phyloP scores from a whole-genome alignment of 805 yeast genomes.

The Yarrowia sp. region DNA sequence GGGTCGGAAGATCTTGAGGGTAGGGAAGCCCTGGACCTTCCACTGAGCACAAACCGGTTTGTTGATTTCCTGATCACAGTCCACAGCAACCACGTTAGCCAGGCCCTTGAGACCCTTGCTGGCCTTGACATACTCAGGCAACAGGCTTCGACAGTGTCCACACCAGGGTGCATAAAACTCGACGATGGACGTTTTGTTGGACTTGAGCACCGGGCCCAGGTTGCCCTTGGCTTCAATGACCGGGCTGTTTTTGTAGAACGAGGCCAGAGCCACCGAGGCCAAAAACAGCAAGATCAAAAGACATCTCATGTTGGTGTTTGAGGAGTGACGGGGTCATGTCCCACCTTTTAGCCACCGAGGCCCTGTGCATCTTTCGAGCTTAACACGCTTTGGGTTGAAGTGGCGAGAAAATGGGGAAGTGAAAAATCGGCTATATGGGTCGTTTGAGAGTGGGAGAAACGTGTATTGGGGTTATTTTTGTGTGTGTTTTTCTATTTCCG shows the following conservation, averaged over 20 bases:
- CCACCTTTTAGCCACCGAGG: neutral
- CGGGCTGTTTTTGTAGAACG: conserved; percentile 25
- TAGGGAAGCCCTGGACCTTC: conserved; percentile 77
- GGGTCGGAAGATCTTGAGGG: conserved; percentile 78
- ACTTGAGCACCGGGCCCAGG: conserved; percentile 24
- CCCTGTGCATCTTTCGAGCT: neutral
- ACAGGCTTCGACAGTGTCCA: conserved; percentile 78
- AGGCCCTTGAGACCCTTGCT: conserved; percentile 54
- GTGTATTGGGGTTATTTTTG: no score
- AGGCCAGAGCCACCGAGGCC: conserved; percentile 24
- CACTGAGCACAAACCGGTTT: conserved; percentile 65
- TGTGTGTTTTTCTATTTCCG: neutral
- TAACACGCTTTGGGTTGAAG: conserved; percentile 11
- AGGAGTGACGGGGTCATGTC: neutral
- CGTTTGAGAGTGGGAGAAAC: no score
- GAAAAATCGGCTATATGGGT: neutral
- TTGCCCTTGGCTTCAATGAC: conserved; percentile 24
- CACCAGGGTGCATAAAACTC: conserved; percentile 98
- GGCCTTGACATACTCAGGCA: conserved; percentile 60
- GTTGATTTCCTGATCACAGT: conserved; percentile 74
- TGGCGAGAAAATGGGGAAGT: neutral
- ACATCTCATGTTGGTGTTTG: conserved; percentile 19
- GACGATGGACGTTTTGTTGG: conserved; percentile 44
- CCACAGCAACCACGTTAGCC: conserved; percentile 56
- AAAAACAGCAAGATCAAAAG: conserved; percentile 15